phyloP scores from a whole-genome alignment of 768 basidiomycete species.

The Asterophora lycoperdoides region DNA sequence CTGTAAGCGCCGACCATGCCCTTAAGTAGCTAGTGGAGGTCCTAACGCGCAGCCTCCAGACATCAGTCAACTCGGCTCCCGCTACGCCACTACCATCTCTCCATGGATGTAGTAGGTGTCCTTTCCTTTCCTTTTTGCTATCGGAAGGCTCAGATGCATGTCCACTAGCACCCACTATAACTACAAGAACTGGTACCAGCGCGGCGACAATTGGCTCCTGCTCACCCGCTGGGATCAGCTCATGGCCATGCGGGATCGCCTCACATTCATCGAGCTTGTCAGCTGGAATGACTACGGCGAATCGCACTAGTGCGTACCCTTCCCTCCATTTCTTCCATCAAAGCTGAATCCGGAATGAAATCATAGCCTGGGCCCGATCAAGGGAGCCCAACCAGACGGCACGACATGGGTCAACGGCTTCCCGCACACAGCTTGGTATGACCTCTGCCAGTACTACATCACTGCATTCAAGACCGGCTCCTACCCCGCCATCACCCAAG shows the following conservation, averaged over 20 bases:
- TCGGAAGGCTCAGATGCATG: conserved; percentile 18
- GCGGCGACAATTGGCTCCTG: conserved; percentile 65
- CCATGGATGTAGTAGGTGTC: conserved; percentile 43
- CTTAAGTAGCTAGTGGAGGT: too few species aligned
- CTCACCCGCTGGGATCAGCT: conserved; percentile 69
- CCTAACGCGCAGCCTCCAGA: too few species aligned
- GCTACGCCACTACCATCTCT: too few species aligned
- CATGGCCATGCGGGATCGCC: conserved; percentile 49
- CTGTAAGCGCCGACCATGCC: conserved; percentile 26
- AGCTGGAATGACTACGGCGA: conserved; percentile 83
- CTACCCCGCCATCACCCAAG: conserved; percentile 54
- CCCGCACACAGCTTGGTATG: conserved; percentile 53
- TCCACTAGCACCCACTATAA: conserved; percentile 47
- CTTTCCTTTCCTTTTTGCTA: not conserved
- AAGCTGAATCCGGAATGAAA: not conserved
- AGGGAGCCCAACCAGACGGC: conserved; percentile 41
- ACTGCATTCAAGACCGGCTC: conserved; percentile 62
- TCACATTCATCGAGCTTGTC: conserved; percentile 60
- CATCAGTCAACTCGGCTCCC: conserved; percentile 41
- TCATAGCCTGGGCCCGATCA: conserved; percentile 53
- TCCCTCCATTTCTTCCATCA: not conserved
- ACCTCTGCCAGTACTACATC: conserved; percentile 63
- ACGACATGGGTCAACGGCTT: conserved; percentile 41
- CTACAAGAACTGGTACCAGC: conserved; percentile 65
- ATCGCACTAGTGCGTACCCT: conserved; percentile 52